A percentile compares a stretch with the other conserved stretches of the same genome.
phyloP scores from a whole-genome alignment of 768 basidiomycete genomes.

The Naganishia antarctica region DNA sequence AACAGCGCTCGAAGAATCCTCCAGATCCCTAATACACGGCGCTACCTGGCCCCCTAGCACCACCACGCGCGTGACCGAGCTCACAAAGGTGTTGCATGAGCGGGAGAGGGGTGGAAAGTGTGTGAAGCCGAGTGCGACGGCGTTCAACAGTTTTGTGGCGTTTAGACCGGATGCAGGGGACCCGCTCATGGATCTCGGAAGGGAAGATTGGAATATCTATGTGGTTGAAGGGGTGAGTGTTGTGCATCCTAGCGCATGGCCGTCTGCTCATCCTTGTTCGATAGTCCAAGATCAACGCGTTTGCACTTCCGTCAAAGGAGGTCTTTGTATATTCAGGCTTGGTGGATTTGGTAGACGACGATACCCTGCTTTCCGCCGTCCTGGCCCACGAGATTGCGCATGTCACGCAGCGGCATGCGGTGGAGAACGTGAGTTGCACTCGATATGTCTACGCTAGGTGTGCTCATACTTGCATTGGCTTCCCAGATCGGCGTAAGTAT shows the following conservation, averaged over 20 bases:
- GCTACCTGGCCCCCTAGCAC: slow-evolving; percentile 45
- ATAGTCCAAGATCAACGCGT: slow-evolving; percentile 51
- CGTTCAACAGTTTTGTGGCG: slow-evolving; percentile 47
- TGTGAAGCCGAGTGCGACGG: slow-evolving; percentile 37
- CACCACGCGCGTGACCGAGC: slow-evolving; percentile 14
- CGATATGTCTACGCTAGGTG: too few species aligned
- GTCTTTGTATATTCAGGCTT: slow-evolving; percentile 53
- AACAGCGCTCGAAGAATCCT: slow-evolving; percentile 49
- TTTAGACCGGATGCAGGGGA: slow-evolving; percentile 49
- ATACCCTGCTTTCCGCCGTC: slow-evolving; percentile 52
- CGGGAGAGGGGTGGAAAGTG: slow-evolving; percentile 32
- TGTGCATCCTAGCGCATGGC: neutral
- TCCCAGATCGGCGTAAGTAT: slow-evolving; percentile 27
- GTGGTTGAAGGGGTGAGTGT: slow-evolving; percentile 50
- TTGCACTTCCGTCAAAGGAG: slow-evolving; percentile 52
- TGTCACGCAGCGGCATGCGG: slow-evolving; percentile 52
- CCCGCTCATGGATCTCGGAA: slow-evolving; percentile 50
- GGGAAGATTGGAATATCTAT: slow-evolving; percentile 52
- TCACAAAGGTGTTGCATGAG: slow-evolving; percentile 41
- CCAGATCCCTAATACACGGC: slow-evolving; percentile 42
- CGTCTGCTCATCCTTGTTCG: neutral
- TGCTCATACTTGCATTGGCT: too few species aligned
- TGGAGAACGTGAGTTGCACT: slow-evolving; percentile 50
- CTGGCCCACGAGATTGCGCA: slow-evolving; percentile 52
- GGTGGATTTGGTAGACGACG: slow-evolving; percentile 51